Percentiles rank a stretch among this genome's conserved stretches.
phyloP scores from a whole-genome alignment of 179 eudicot genomes.

The Vitellaria paradoxa region DNA sequence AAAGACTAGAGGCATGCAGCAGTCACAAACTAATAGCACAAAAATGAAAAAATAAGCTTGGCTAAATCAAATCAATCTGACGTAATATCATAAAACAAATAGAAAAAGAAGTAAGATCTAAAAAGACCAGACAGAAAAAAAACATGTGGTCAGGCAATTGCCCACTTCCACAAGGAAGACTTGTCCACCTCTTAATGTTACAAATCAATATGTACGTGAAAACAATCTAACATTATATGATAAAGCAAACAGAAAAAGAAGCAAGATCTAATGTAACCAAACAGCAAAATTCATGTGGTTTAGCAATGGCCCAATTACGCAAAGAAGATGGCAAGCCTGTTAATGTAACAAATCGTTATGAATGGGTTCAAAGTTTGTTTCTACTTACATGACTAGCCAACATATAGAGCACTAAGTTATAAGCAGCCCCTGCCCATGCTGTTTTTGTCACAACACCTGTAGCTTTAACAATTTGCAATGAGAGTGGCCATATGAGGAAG shows the following conservation, averaged over 20 bases:
- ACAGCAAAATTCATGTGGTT: neutral
- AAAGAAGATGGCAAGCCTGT: too few species aligned
- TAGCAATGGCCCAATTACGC: neutral
- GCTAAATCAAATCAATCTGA: too few species aligned
- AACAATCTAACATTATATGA: too few species aligned
- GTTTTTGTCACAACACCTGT: slow-evolving; percentile 68
- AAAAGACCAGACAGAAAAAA: too few species aligned
- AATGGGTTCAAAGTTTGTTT: neutral
- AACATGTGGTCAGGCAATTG: too few species aligned
- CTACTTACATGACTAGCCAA: slow-evolving; percentile 71
- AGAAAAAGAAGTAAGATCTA: neutral
- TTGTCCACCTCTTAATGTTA: too few species aligned
- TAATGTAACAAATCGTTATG: too few species aligned
- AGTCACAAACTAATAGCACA: neutral
- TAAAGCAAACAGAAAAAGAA: too few species aligned
- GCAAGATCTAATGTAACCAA: too few species aligned
- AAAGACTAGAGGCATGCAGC: neutral
- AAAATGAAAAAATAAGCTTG: neutral
- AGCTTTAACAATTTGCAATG: slow-evolving; percentile 61
- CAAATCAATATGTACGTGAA: too few species aligned
- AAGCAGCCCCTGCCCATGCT: slow-evolving; percentile 82
- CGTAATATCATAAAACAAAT: neutral
- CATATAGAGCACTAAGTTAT: slow-evolving; percentile 67
- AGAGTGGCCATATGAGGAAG: slow-evolving; percentile 51
- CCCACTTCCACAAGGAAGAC: too few species aligned